Base-by-base conservation (phyloP, 2,329 filamentous ascomycete genomes). In the Fonsecaea pedrosoi region DNA sequence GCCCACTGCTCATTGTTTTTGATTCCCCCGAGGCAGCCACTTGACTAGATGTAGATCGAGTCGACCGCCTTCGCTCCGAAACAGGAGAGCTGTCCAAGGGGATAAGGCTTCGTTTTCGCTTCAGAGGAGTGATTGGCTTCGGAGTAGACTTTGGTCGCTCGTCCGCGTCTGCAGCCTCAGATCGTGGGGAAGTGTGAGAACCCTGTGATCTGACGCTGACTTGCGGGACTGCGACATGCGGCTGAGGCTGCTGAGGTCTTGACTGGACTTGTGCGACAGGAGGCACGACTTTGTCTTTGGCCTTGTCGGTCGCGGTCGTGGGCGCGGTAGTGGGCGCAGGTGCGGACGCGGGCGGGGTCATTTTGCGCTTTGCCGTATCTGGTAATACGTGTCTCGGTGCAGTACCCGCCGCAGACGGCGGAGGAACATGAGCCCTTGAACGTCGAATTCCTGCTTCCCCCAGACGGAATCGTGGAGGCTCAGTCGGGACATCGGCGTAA, bases 401-500 rank as follows among this genome's bases (percentile, higher is more conserved):
- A 21, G 42, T 48, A 8, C 38, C 32, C 7, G 54, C 21, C 10
- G 34, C 25, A 50, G n/a, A 30, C 30, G 48, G 48, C 6, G 25
- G 25, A 21, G n/a, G 21, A 13, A n/a, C 42, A 25, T 60, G 50
- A 9, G 35, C 45, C 32, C 53, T 57, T 4, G 50, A 35, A 21
- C 38, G 60, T 12, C 60, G 61, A 40, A 55, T 65, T 13, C 45
- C 62, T 53, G 54, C 37, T n/a, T 68, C 48, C 40, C 68, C 66
- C n/a, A 72, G 54, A 61, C 71, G 64, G 65, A 69, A 62, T 38
- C 68, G 65, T 30, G 76, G 70, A 37, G 66, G 73, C 10, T 66
- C 69, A 4, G 64, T 69, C 30, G 73, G 68, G 21, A 75, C 66
- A 56, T 75, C 71, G 48, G 73, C 73, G 40, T 69, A 66, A 35